Conservation (phyloP, 2,329 filamentous ascomycete genomes). For the Penicillium sp. region DNA sequence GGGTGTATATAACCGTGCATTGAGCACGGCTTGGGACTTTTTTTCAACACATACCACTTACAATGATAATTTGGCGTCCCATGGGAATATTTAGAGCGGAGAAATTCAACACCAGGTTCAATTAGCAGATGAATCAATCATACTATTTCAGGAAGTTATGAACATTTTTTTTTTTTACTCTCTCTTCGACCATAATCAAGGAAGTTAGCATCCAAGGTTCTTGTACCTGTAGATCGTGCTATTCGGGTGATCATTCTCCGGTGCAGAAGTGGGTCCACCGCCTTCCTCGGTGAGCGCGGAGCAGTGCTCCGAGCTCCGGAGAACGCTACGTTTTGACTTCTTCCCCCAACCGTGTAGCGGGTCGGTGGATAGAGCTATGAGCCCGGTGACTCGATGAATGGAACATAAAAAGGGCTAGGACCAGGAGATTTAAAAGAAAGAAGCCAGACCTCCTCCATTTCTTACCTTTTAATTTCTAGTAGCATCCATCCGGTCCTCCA, state of each 20-base stretch:
- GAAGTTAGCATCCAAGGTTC: not conserved
- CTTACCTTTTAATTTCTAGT: not conserved
- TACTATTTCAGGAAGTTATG: not conserved
- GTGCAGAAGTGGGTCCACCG: not conserved
- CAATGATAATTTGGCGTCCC: slow-evolving; percentile 18
- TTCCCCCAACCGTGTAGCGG: slow-evolving; percentile 15
- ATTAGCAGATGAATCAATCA: not conserved
- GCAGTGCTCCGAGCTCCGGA: slow-evolving; percentile 26
- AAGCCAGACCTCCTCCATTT: not conserved
- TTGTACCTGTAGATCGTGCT: slow-evolving; percentile 11
- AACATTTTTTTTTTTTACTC: not conserved
- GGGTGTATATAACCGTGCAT: slow-evolving; percentile 20
- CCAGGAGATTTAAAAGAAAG: not conserved
- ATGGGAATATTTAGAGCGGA: slow-evolving; percentile 14
- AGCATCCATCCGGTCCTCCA: no score
- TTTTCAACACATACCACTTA: slow-evolving; percentile 27
- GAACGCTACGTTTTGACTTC: slow-evolving; percentile 3
- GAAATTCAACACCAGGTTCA: slow-evolving; percentile 20
- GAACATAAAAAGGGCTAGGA: slow-evolving; percentile 1
- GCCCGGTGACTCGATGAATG: slow-evolving; percentile 14
- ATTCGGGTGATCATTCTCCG: slow-evolving; percentile 20
- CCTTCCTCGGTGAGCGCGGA: slow-evolving; percentile 22
- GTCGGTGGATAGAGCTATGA: slow-evolving; percentile 15
- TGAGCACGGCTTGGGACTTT: not conserved
- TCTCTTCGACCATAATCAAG: no score